phyloP scores from a whole-genome alignment of 164 flowering plant species.

The Vitis cinerea region DNA sequence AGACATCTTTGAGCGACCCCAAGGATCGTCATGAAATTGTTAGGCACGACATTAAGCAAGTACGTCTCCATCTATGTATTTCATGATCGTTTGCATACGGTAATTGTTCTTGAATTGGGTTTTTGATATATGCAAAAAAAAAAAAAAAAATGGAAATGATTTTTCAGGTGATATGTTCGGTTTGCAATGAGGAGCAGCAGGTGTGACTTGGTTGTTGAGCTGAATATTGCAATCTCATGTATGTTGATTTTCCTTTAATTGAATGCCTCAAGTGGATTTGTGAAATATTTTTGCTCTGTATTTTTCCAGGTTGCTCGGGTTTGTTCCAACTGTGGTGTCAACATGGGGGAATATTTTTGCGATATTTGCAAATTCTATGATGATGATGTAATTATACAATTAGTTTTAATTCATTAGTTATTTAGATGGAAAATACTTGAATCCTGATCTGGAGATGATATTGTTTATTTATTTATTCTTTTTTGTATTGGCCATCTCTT shows the following conservation, averaged over 20 bases:
- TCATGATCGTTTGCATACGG: background rate
- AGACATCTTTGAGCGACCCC: constrained; percentile 35
- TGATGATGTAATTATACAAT: constrained; percentile 45
- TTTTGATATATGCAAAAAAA: no score
- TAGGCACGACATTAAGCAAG: constrained; percentile 48
- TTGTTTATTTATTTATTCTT: background rate
- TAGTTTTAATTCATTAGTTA: background rate
- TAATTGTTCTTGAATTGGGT: no score
- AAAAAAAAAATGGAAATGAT: background rate
- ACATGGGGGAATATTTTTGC: constrained; percentile 72
- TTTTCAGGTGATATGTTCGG: constrained; percentile 65
- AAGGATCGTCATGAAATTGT: constrained; percentile 52
- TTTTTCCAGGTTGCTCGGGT: constrained; percentile 45
- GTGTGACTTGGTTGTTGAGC: constrained; percentile 23
- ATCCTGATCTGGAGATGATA: background rate
- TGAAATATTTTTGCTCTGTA: background rate
- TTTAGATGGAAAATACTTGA: background rate
- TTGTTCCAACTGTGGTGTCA: constrained; percentile 58
- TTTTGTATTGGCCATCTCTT: background rate
- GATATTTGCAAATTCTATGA: constrained; percentile 61
- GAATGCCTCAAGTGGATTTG: background rate
- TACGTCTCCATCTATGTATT: constrained; percentile 6
- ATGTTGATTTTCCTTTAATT: background rate
- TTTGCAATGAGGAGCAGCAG: constrained; percentile 79
- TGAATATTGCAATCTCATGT: background rate